Evolutionary conservation across 1,139 yeast species (phyloP).

Genomic region (Hansenula anomala): DNA sequence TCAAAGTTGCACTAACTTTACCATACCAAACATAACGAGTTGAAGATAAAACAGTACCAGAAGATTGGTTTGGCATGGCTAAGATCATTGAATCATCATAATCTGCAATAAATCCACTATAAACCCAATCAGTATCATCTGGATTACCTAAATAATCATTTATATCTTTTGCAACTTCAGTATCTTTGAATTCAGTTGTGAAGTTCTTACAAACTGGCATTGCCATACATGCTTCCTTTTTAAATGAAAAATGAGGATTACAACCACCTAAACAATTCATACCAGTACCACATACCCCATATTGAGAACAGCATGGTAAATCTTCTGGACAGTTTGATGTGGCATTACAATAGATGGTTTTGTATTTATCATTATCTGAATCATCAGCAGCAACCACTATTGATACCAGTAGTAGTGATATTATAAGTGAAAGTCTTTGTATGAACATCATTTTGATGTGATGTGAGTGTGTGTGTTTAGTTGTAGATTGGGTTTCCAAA

Average conservation of each 20-base stretch:
- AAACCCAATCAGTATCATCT: conserved; percentile 64
- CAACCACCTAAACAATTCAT: conserved; percentile 76
- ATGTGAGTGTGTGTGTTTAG: too few species aligned
- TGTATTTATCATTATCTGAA: background rate
- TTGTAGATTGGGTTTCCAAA: too few species aligned
- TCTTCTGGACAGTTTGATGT: conserved; percentile 55
- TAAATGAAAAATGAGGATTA: conserved; percentile 46
- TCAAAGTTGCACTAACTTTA: conserved; percentile 61
- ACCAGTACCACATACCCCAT: conserved; percentile 82
- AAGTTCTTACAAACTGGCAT: conserved; percentile 43
- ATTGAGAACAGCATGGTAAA: conserved; percentile 78
- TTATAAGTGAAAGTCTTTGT: too few species aligned
- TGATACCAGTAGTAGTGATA: background rate
- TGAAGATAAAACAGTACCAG: conserved; percentile 80
- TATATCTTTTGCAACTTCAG: conserved; percentile 23
- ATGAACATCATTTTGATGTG: too few species aligned
- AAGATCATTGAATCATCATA: conserved; percentile 50
- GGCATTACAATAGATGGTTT: conserved; percentile 21
- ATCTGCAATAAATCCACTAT: conserved; percentile 55
- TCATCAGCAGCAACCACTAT: conserved; percentile 12
- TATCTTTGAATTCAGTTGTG: conserved; percentile 35
- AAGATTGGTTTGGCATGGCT: conserved; percentile 76
- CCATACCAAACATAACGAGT: conserved; percentile 87
- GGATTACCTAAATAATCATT: conserved; percentile 66
- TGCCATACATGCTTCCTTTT: conserved; percentile 55